These are phyloP conservation scores for Cercospora beticola DNA, from an alignment of 2,329 filamentous ascomycete species.

Conservation along the genomic window DNA sequence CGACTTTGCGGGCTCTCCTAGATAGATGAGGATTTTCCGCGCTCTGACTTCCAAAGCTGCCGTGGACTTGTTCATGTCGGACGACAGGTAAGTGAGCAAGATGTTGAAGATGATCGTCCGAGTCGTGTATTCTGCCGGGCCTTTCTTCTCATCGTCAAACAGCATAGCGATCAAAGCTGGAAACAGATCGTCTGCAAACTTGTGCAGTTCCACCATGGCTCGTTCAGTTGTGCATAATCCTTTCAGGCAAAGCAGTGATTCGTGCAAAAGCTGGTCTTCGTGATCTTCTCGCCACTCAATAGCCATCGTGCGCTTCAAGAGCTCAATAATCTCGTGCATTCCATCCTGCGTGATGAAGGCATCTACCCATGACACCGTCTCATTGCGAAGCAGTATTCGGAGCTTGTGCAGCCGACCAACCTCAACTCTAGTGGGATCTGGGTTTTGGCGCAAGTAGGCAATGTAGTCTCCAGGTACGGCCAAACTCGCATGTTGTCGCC, in stretches of 20 bases:
- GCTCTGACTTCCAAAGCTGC: slow-evolving; percentile 60
- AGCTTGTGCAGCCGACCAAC: slow-evolving; percentile 96
- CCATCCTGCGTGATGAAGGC: slow-evolving; percentile 85
- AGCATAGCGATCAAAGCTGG: slow-evolving; percentile 83
- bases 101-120: slow-evolving; percentile 86
- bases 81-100: slow-evolving; percentile 82
- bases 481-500: slow-evolving; percentile 39
- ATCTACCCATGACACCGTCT: slow-evolving; percentile 94
- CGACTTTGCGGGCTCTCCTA: slow-evolving; percentile 76
- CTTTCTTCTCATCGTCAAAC: slow-evolving; percentile 97
- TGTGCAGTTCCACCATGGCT: slow-evolving; percentile 76
- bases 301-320: slow-evolving; percentile 88
- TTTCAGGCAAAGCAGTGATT: slow-evolving; percentile 89
- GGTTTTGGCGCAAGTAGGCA: slow-evolving; percentile 75
- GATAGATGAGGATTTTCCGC: slow-evolving; percentile 70
- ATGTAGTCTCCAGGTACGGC: slow-evolving; percentile 82
- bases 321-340: slow-evolving; percentile 83
- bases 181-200: slow-evolving; percentile 78
- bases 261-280: slow-evolving; percentile 88
- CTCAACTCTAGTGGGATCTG: slow-evolving; percentile 79
- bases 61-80: slow-evolving; percentile 49
- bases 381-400: slow-evolving; percentile 82
- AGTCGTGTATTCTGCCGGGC: slow-evolving; percentile 93
- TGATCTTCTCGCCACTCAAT: slow-evolving; percentile 98
- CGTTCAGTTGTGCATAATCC: slow-evolving; percentile 88